phyloP scores from a whole-genome alignment of 192 early-diverging fungal species.

The Funneliformis mosseae region DNA sequence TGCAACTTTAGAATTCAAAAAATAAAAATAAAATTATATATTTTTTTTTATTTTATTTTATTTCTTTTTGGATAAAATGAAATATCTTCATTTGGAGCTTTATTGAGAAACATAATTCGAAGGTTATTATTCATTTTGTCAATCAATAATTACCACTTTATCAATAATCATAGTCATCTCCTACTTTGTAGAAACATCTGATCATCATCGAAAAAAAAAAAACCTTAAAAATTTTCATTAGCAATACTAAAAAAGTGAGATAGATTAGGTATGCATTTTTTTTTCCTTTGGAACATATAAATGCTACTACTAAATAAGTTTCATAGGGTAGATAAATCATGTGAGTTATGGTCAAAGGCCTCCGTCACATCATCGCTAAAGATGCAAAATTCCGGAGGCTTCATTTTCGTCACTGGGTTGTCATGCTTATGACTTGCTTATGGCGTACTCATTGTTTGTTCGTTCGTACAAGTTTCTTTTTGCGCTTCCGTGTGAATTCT shows the following conservation, averaged over 20 bases:
- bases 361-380: conserved; percentile 20
- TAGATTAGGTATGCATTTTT: background rate
- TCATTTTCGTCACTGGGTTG: conserved; percentile 25
- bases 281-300: background rate
- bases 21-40: too few species aligned
- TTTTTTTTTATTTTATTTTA: too few species aligned
- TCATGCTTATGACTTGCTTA: conserved; percentile 25
- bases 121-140: background rate
- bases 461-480: conserved; percentile 26
- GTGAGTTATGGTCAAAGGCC: background rate
- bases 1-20: background rate
- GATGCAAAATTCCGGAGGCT: conserved; percentile 8
- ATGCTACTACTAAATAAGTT: background rate
- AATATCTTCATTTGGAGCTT: background rate
- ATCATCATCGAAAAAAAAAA: background rate
- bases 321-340: background rate
- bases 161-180: background rate
- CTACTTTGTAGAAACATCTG: background rate
- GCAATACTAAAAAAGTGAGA: background rate
- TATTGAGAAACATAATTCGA: background rate
- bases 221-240: background rate
- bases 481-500: conserved; percentile 29
- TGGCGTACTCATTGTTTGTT: conserved; percentile 27
- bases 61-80: background rate
- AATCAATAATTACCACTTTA: background rate